phyloP scores from a whole-genome alignment of 106 monocot genomes.

The Dendrobium huoshanense region DNA sequence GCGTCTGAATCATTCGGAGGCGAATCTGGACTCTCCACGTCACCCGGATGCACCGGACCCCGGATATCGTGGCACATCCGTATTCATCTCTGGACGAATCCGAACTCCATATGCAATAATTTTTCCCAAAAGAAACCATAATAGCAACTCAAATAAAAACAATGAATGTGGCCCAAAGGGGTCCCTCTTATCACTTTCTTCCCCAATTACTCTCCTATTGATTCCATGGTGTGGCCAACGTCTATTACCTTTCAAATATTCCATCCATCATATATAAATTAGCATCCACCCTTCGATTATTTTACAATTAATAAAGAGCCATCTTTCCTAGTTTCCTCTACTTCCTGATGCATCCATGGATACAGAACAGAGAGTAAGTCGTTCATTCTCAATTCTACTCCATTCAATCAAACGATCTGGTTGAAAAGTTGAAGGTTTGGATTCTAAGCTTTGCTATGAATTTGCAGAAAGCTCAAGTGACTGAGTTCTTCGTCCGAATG shows the following conservation, averaged over 20 bases:
- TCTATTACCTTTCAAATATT: conserved; percentile 20
- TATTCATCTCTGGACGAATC: too few relatives aligned
- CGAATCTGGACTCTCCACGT: too few relatives aligned
- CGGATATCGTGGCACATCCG: too few relatives aligned
- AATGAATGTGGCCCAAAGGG: background rate
- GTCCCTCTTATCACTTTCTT: conserved; percentile 7
- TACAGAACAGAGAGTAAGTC: conserved; percentile 26
- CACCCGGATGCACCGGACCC: too few relatives aligned
- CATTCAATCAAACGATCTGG: background rate
- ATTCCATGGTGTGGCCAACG: conserved; percentile 11
- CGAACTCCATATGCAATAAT: too few relatives aligned
- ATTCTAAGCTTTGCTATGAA: background rate
- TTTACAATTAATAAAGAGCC: too few relatives aligned
- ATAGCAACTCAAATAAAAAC: background rate
- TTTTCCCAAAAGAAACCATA: background rate
- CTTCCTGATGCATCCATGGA: conserved; percentile 11
- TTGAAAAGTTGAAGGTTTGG: background rate
- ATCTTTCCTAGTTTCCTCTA: too few relatives aligned
- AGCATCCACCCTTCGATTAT: conserved; percentile 1
- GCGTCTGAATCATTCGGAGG: too few relatives aligned
- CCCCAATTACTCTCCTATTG: background rate
- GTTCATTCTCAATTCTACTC: background rate
- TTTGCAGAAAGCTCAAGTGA: conserved; percentile 25
- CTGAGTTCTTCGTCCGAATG: conserved; percentile 53
- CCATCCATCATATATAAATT: conserved; percentile 28